Conservation (phyloP, 2,329 filamentous ascomycete genomes). For the Fusarium zealandicum region DNA sequence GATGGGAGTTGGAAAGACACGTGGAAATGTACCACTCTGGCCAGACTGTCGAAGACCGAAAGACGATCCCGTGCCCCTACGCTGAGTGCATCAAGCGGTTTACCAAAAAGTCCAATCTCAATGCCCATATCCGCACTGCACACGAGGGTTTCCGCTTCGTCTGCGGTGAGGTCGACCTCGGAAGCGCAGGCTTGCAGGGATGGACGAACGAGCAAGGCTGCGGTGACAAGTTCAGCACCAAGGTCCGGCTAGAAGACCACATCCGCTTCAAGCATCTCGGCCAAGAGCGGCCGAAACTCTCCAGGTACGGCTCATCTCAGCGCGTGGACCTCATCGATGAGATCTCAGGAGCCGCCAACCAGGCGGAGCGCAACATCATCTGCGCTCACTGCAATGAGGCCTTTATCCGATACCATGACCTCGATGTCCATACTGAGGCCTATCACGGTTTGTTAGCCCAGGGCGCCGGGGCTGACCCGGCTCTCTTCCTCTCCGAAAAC, state of each 20-base stretch:
- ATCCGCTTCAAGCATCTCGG: constrained; percentile 82
- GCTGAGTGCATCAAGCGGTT: constrained; percentile 77
- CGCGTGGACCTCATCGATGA: constrained; percentile 50
- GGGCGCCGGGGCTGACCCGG: constrained; percentile 24
- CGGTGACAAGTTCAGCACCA: constrained; percentile 77
- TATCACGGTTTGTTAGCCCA: constrained; percentile 28
- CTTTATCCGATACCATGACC: constrained; percentile 60
- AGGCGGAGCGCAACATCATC: constrained; percentile 51
- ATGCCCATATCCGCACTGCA: constrained; percentile 76
- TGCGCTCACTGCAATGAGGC: constrained; percentile 56
- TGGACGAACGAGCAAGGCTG: constrained; percentile 77
- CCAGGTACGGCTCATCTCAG: constrained; percentile 26
- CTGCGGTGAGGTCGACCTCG: constrained; percentile 75
- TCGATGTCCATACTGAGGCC: constrained; percentile 55
- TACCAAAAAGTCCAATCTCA: constrained; percentile 83
- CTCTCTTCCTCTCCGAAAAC: constrained; percentile 34
- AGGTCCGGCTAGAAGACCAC: constrained; percentile 82
- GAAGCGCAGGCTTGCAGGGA: constrained; percentile 60
- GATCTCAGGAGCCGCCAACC: constrained; percentile 51
- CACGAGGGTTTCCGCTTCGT: constrained; percentile 80
- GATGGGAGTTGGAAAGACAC: constrained; percentile 75
- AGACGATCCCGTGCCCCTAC: constrained; percentile 71
- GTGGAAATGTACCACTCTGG: constrained; percentile 78
- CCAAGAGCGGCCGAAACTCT: constrained; percentile 52
- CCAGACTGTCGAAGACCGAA: constrained; percentile 66